phyloP scores from a whole-genome alignment of 768 basidiomycete species.

The Termitomyces sp. region DNA sequence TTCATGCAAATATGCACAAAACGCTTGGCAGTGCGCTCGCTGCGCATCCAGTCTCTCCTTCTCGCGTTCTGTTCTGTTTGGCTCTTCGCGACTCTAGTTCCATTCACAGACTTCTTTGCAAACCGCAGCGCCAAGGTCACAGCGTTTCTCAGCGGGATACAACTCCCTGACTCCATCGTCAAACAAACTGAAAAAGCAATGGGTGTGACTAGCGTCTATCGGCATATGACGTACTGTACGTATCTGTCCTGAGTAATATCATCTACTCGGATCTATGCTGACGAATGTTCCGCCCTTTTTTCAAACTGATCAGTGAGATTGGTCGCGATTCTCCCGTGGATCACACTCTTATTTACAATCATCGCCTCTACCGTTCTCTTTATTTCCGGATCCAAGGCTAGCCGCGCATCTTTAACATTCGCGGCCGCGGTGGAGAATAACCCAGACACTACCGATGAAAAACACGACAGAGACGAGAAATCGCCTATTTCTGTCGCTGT shows the following conservation, averaged over 20 bases:
- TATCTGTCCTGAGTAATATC: constrained; percentile 7
- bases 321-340: constrained; percentile 49
- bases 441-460: background rate
- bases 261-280: background rate
- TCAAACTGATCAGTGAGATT: constrained; percentile 32
- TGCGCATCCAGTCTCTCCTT: constrained; percentile 28
- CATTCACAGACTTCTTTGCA: constrained; percentile 25
- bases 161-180: constrained; percentile 31
- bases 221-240: constrained; percentile 42
- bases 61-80: constrained; percentile 38
- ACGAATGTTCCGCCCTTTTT: background rate
- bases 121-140: constrained; percentile 38
- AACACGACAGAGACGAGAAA: constrained; percentile 1
- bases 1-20: constrained; percentile 16
- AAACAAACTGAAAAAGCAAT: constrained; percentile 27
- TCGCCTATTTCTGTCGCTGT: background rate
- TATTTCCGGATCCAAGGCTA: constrained; percentile 18
- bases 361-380: constrained; percentile 30
- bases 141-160: constrained; percentile 31
- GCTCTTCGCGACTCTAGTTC: constrained; percentile 31
- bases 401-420: background rate
- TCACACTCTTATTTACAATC: constrained; percentile 35
- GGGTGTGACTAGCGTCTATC: constrained; percentile 38
- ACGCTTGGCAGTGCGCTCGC: constrained; percentile 18
- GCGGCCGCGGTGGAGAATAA: background rate